These are phyloP conservation scores for Candida yuanshanica DNA, from an alignment of 805 yeast genomes.

Conservation along the genomic window DNA sequence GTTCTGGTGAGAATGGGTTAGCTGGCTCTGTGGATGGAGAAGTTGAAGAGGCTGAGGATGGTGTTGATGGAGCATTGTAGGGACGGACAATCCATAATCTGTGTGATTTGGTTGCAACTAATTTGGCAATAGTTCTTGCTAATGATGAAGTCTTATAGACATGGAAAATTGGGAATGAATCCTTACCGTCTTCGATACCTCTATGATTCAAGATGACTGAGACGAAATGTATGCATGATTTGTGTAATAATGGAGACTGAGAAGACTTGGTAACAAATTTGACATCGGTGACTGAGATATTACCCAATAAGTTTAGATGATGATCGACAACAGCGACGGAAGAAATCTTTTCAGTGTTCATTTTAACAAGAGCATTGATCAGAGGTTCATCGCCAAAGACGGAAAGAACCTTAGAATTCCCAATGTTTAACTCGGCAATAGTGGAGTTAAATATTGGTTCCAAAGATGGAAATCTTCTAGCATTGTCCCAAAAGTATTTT, in stretches of 20 bases:
- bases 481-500: constrained; percentile 87
- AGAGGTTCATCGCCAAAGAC: constrained; percentile 83
- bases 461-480: constrained; percentile 75
- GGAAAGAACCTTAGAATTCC: constrained; percentile 65
- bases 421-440: constrained; percentile 69
- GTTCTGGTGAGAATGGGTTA: constrained; percentile 28
- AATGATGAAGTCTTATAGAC: constrained; percentile 75
- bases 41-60: constrained; percentile 19
- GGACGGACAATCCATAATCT: constrained; percentile 81
- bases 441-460: constrained; percentile 69
- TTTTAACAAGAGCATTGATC: constrained; percentile 78
- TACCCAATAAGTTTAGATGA: constrained; percentile 72
- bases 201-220: constrained; percentile 80
- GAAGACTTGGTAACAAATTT: constrained; percentile 82
- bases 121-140: constrained; percentile 86
- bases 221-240: constrained; percentile 82
- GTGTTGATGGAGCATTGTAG: constrained; percentile 21
- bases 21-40: constrained; percentile 21
- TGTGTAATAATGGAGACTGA: constrained; percentile 74
- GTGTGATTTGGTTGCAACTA: constrained; percentile 93
- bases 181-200: constrained; percentile 92
- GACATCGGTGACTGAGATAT: constrained; percentile 92
- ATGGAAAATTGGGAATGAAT: constrained; percentile 94
- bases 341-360: constrained; percentile 80
- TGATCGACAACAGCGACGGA: constrained; percentile 91